Conservation (phyloP, 2,329 filamentous ascomycete species). For the Claviceps pusilla region DNA sequence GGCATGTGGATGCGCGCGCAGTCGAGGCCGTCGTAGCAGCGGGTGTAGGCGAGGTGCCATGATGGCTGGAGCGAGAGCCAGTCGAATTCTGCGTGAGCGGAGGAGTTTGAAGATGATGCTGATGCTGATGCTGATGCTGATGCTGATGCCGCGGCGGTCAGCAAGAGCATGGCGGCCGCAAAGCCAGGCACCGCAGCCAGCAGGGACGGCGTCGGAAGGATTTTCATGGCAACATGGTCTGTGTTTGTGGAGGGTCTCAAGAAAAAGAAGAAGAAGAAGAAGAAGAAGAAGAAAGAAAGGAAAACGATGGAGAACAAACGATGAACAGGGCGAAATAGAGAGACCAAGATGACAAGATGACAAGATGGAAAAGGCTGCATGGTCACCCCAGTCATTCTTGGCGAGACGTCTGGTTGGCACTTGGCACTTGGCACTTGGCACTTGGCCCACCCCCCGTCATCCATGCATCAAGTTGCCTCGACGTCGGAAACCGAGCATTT, state of each 20-base stretch:
- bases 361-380: background rate
- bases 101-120: background rate
- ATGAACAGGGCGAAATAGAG: no score
- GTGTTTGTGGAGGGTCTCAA: background rate
- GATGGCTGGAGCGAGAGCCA: constrained; percentile 7
- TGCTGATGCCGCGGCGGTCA: background rate
- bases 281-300: background rate
- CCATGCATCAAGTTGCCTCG: no score
- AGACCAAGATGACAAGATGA: no score
- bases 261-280: background rate
- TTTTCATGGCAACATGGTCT: background rate
- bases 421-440: no score
- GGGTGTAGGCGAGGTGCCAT: constrained; percentile 10
- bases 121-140: background rate
- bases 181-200: background rate
- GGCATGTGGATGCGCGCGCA: constrained; percentile 28
- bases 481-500: no score
- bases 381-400: background rate
- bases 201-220: background rate
- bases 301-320: background rate
- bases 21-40: constrained; percentile 21
- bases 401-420: no score
- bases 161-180: background rate
- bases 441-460: no score
- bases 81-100: constrained; percentile 1